A percentile compares a stretch with the other conserved stretches of the same genome.
phyloP scores from a whole-genome alignment of 495 filamentous ascomycete genomes.

The Tuber microsphaerosporum region DNA sequence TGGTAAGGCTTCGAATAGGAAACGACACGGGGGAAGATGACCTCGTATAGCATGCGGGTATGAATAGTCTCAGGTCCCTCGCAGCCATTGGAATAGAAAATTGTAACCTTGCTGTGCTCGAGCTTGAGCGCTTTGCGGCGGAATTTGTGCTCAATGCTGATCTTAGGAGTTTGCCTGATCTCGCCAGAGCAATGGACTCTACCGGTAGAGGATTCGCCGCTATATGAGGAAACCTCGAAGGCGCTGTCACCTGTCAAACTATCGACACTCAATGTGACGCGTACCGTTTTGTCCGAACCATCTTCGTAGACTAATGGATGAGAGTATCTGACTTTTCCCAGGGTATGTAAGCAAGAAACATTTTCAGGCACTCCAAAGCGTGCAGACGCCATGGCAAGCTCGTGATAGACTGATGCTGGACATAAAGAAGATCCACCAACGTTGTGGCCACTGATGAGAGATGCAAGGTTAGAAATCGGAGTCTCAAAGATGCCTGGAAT shows the following conservation, averaged over 20 bases:
- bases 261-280: conserved; percentile 26
- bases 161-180: conserved; percentile 24
- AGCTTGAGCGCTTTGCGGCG: conserved; percentile 27
- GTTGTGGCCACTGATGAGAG: conserved; percentile 52
- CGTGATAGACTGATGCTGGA: conserved; percentile 41
- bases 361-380: conserved; percentile 23
- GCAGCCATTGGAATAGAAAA: conserved; percentile 42
- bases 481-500: conserved; percentile 48
- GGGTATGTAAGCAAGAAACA: conserved; percentile 16
- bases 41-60: conserved; percentile 68
- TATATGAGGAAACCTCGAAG: conserved; percentile 20
- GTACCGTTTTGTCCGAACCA: conserved; percentile 18
- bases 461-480: conserved; percentile 47
- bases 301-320: conserved; percentile 29
- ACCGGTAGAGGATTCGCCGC: background rate
- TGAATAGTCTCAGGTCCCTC: conserved; percentile 44
- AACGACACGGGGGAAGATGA: conserved; percentile 64
- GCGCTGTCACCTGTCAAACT: conserved; percentile 26
- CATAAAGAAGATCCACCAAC: conserved; percentile 55
- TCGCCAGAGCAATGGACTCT: conserved; percentile 29
- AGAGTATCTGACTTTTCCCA: conserved; percentile 25
- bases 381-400: conserved; percentile 26
- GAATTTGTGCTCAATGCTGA: conserved; percentile 29
- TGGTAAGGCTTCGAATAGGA: conserved; percentile 57
- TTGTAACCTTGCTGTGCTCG: conserved; percentile 23